A percentile compares a stretch with the other conserved stretches of the same genome.
Conservation (phyloP, 1,284 basidiomycete genomes). For the Xerocomus nothofagi region DNA sequence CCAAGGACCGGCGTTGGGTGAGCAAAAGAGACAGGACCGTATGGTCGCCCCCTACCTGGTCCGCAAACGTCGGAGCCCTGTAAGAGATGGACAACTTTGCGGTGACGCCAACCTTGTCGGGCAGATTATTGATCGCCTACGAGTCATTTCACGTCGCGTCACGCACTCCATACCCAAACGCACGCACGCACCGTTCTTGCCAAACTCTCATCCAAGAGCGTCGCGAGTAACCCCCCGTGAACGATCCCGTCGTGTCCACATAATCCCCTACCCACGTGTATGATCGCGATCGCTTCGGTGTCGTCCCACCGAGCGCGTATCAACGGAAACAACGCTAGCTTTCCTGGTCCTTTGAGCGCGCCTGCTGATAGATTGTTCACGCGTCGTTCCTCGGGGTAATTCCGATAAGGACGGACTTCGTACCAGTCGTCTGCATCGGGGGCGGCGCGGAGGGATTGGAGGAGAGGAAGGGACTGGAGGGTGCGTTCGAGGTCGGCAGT, state of each 20-base stretch:
- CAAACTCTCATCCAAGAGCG: slow-evolving; percentile 85
- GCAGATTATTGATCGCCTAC: slow-evolving; percentile 82
- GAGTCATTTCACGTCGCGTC: too few relatives aligned
- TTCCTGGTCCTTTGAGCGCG: slow-evolving; percentile 81
- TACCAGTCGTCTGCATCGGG: slow-evolving; percentile 64
- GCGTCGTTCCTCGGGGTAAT: slow-evolving; percentile 66
- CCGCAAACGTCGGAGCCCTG: slow-evolving; percentile 78
- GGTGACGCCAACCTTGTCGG: slow-evolving; percentile 91
- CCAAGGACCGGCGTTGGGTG: slow-evolving; percentile 5
- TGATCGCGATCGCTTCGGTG: slow-evolving; percentile 63
- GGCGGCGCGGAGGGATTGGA: slow-evolving; percentile 51
- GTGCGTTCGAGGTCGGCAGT: slow-evolving; percentile 63
- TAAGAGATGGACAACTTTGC: slow-evolving; percentile 79
- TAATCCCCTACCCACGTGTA: slow-evolving; percentile 83
- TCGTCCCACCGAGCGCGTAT: slow-evolving; percentile 78
- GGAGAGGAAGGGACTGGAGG: slow-evolving; percentile 65
- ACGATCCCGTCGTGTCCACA: slow-evolving; percentile 95
- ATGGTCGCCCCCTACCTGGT: slow-evolving; percentile 56
- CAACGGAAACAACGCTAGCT: slow-evolving; percentile 76
- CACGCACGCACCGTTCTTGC: slow-evolving; percentile 66
- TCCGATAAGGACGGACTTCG: slow-evolving; percentile 74
- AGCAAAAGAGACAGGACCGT: neutral
- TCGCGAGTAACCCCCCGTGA: slow-evolving; percentile 91
- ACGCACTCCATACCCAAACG: too few relatives aligned
- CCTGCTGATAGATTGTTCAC: slow-evolving; percentile 85